Evolutionary conservation across 495 filamentous ascomycete species (phyloP).

Genomic region (Penicillium robsamsonii): DNA sequence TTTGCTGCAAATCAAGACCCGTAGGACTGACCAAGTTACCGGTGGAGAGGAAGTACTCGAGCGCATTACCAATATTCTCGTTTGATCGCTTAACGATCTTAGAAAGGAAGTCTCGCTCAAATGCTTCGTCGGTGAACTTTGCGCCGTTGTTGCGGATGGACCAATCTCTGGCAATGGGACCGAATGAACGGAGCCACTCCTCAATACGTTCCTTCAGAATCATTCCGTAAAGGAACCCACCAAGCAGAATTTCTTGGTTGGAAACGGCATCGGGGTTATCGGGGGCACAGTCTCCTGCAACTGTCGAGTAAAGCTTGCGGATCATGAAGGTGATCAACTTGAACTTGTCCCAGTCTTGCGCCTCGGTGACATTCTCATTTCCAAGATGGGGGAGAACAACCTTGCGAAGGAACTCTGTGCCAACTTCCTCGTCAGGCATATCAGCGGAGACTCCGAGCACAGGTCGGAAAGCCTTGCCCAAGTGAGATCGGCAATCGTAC

Average conservation of each 20-base stretch:
- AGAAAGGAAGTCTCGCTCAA: slow-evolving; percentile 71
- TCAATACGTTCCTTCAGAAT: slow-evolving; percentile 92
- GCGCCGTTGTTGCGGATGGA: slow-evolving; percentile 58
- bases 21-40: slow-evolving; percentile 89
- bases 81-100: slow-evolving; percentile 77
- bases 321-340: slow-evolving; percentile 94
- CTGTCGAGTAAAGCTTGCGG: slow-evolving; percentile 87
- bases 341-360: slow-evolving; percentile 88
- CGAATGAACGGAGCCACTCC: slow-evolving; percentile 69
- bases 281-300: slow-evolving; percentile 83
- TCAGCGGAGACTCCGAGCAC: slow-evolving; percentile 78
- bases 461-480: slow-evolving; percentile 85
- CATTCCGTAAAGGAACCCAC: slow-evolving; percentile 91
- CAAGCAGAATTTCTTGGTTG: slow-evolving; percentile 88
- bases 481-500: slow-evolving; percentile 71
- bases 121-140: slow-evolving; percentile 67
- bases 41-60: slow-evolving; percentile 96
- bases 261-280: slow-evolving; percentile 97
- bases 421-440: slow-evolving; percentile 80
- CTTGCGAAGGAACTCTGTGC: slow-evolving; percentile 83
- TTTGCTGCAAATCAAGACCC: slow-evolving; percentile 90
- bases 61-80: slow-evolving; percentile 78
- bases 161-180: slow-evolving; percentile 67
- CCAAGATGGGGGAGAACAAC: slow-evolving; percentile 90
- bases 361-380: slow-evolving; percentile 72